A percentile compares a stretch with the other conserved stretches of the same genome.
Evolutionary conservation across 225 moss, liverwort and hornwort genomes (phyloP).

Genomic region (Pseudoscleropodium purum): DNA sequence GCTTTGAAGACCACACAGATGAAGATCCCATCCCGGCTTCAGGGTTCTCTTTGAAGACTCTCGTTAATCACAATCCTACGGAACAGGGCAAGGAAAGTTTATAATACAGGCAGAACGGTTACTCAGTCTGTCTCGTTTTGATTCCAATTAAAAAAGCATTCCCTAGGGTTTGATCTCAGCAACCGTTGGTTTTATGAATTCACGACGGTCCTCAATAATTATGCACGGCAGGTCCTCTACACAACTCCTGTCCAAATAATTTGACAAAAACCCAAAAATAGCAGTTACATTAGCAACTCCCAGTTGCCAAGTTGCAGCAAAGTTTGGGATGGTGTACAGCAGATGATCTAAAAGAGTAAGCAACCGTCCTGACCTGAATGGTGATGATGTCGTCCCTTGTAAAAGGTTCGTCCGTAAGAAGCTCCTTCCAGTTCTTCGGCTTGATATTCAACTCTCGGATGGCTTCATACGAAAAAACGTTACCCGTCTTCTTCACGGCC

Average conservation of each 20-base stretch:
- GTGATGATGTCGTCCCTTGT: conserved; percentile 81
- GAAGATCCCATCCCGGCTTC: neutral
- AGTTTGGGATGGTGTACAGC: neutral
- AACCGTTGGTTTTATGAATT: neutral
- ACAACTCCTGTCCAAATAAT: neutral
- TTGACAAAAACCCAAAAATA: neutral
- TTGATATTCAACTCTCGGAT: conserved; percentile 86
- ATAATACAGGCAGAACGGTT: neutral
- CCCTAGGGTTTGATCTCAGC: neutral
- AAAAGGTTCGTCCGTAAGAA: conserved; percentile 87
- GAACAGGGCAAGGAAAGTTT: neutral
- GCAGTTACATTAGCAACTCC: neutral
- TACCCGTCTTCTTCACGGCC: conserved; percentile 85
- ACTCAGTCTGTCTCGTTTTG: neutral
- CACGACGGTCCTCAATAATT: neutral
- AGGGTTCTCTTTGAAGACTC: neutral
- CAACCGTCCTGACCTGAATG: conserved; percentile 66
- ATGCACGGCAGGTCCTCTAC: neutral
- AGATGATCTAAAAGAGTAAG: neutral
- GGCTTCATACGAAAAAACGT: conserved; percentile 94
- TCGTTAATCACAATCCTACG: neutral
- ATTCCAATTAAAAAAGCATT: neutral
- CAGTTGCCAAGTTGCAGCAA: neutral
- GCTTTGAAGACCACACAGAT: neutral
- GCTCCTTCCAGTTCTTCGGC: conserved; percentile 95